Base-by-base conservation (phyloP, 495 filamentous ascomycete genomes). In the Penicillium cataractarum region DNA sequence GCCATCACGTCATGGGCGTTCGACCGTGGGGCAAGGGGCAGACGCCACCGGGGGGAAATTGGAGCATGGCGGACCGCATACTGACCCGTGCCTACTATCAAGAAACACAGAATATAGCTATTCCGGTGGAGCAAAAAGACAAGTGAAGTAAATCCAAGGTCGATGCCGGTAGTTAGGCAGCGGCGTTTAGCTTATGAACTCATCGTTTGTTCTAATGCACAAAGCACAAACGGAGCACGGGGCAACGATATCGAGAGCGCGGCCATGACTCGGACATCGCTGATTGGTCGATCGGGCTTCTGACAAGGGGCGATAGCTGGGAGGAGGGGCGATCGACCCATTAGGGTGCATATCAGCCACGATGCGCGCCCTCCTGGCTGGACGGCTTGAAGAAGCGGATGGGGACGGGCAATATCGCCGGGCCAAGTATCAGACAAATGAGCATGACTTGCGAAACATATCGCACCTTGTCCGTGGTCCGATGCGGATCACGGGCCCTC, bases 21-120 rank as follows among this genome's bases (percentile, higher is more conserved):
- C 22, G 13, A 50, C 37, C 8, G 64, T 39, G 31, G 9, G 35
- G 42, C 55, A 62, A 31, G 39, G 55, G 37, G 21, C 19, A 46
- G 40, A 37, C 53, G 56, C 60, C 56, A 59, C 58, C 55, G 49
- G 60, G 39, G 52, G 24, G 32, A 24, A 50, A 22, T 60, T n/a
- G 33, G 21, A 64, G 52, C 22, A 50, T 50, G 46, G 24, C 22
- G 24, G 46, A 24, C 46, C 13, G 22, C 12, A 27, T 13, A 27
- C 24, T 29, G 46, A 50, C 46, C 24, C 42, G 42, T 46, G 42
- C 17, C 24, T 21, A 24, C 7, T n/a, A n/a, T n/a, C n/a, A n/a
- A n/a, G n/a, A n/a, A n/a, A n/a, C n/a, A n/a, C n/a, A n/a, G n/a
- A n/a, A n/a, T n/a, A n/a, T n/a, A n/a, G n/a, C n/a, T n/a, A n/a